Conservation (phyloP, 768 basidiomycete genomes). For the Udeniomyces megalosporus region DNA sequence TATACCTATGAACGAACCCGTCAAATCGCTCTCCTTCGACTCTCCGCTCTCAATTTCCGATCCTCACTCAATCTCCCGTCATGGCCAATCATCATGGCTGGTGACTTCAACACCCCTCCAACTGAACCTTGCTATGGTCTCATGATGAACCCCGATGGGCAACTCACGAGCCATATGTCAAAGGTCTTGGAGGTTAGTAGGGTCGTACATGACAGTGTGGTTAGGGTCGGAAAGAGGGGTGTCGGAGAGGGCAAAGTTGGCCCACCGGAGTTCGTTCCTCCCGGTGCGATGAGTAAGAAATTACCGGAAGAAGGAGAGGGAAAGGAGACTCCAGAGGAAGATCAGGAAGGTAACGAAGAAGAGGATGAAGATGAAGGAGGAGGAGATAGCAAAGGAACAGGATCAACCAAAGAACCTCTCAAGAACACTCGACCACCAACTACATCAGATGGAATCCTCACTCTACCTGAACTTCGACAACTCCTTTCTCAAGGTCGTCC, state of each 20-base stretch:
- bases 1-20: conserved; percentile 71
- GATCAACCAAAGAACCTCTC: conserved; percentile 34
- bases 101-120: conserved; percentile 85
- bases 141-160: conserved; percentile 43
- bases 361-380: conserved; percentile 16
- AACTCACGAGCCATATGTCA: conserved; percentile 22
- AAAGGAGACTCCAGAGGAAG: conserved; percentile 28
- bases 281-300: no score
- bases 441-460: conserved; percentile 53
- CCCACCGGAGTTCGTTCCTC: conserved; percentile 18
- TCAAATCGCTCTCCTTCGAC: conserved; percentile 59
- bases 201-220: conserved; percentile 42
- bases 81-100: conserved; percentile 72
- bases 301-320: conserved; percentile 30
- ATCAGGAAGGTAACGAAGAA: conserved; percentile 32
- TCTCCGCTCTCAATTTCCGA: conserved; percentile 46
- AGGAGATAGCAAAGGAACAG: conserved; percentile 33
- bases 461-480: conserved; percentile 39
- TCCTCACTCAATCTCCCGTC: conserved; percentile 32
- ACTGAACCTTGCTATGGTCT: conserved; percentile 68
- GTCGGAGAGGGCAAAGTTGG: conserved; percentile 15
- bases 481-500: conserved; percentile 43
- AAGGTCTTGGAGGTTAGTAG: conserved; percentile 15
- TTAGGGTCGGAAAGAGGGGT: conserved; percentile 33
- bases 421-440: conserved; percentile 51